Evolutionary conservation across 805 yeast genomes (phyloP), one percentile per base, ranked within the genome.

Genomic region (Candida nanaspora): DNA sequence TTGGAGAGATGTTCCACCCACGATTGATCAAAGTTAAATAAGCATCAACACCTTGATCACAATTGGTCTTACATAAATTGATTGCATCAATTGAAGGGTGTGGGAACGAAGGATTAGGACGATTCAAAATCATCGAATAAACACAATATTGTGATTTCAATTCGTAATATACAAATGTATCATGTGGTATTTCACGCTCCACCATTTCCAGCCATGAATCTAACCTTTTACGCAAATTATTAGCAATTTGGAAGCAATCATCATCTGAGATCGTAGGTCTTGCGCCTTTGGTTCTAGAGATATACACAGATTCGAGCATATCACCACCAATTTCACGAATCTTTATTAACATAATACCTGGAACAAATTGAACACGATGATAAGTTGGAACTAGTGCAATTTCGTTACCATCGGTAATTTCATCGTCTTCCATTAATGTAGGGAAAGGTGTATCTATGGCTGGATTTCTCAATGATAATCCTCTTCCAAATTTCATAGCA

Each of bases 371-470:
- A 6, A 50, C 48, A 10, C 43, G 38, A 33, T 41, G 35, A 34
- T 52, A 51, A 15, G 38, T 42, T 18, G 25, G 34, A 13, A 32
- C 3, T 9, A 36, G 7, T 15, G 33, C 10, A 13, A 38, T 27
- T 16, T 40, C 44, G 35, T 39, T 41, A 5, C 43, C 25, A 11
- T 43, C 41, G 2, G 42, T 33, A 23, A 45, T 35, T 30, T 44
- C 42, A 29, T 53, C 57, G 20, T 47, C 51, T 13, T 40, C 42
- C n/a, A 43, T 20, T 7, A 52, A 33, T 28, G 43, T 44, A 2
- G 57, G 57, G 20, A 52, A 33, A 9, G 57, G 55, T 0, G 57
- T 48, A 39, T 53, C 56, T 22, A 52, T 52, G 19, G 57, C 56
- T 35, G 51, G 54, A 20, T 46, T 52, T 33, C 57, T 34, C 21